Percentiles rank a stretch among this genome's conserved stretches.
Conservation (phyloP, 163 green algal species). For the Trebouxiophyceae sp. region DNA sequence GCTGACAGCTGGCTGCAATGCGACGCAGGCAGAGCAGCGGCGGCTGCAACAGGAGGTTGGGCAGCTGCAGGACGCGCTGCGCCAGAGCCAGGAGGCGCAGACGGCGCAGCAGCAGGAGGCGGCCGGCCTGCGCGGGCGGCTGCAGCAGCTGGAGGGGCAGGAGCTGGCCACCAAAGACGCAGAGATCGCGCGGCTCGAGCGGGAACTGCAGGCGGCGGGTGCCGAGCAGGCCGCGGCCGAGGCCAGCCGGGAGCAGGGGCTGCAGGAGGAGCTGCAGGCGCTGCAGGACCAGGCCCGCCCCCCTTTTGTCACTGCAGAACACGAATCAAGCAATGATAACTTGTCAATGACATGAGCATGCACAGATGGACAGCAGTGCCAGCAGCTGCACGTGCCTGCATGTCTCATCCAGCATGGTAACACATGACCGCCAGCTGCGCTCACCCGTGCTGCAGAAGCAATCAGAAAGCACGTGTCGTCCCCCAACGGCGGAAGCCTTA, state of each 20-base stretch:
- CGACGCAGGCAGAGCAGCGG: not conserved
- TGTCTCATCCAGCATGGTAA: too few species aligned
- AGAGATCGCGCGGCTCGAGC: not conserved
- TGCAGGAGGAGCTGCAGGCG: not conserved
- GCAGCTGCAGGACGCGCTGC: not conserved
- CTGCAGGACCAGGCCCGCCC: not conserved
- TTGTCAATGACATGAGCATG: too few species aligned
- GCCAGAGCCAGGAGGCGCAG: not conserved
- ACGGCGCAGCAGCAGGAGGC: not conserved
- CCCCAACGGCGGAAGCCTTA: too few species aligned
- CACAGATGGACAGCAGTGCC: too few species aligned
- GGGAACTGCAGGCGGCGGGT: not conserved
- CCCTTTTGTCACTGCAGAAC: too few species aligned
- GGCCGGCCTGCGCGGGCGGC: not conserved
- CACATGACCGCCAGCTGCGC: too few species aligned
- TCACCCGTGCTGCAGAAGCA: too few species aligned
- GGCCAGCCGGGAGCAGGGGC: not conserved
- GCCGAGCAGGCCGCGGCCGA: not conserved
- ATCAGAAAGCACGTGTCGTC: too few species aligned
- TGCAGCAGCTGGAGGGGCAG: not conserved
- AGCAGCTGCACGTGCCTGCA: too few species aligned
- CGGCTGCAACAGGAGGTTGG: not conserved
- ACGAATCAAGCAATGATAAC: too few species aligned
- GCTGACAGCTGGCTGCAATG: too few species aligned
- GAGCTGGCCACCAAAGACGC: not conserved